A percentile compares a stretch with the other conserved stretches of the same genome.
These are phyloP conservation scores for Borovskyia barvae DNA, from an alignment of 208 protist species.

Conservation along the genomic window DNA sequence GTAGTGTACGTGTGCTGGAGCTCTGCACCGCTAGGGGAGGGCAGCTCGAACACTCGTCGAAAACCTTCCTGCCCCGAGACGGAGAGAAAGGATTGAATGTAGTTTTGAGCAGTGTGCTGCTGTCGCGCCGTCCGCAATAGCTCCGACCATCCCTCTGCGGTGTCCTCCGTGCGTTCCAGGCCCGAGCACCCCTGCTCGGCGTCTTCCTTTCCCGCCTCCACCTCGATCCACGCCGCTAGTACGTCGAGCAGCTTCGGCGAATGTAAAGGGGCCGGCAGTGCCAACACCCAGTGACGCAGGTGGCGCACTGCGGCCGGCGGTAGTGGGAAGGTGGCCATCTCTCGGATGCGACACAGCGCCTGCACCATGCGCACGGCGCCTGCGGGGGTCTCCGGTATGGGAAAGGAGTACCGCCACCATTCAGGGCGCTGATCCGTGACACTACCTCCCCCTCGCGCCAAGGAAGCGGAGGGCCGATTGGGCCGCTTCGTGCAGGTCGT, in stretches of 20 bases:
- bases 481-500: no score
- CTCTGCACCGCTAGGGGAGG: neutral
- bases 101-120: conserved; percentile 1
- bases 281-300: conserved; percentile 7
- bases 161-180: no score
- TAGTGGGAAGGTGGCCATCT: neutral
- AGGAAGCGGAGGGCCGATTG: no score
- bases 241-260: neutral
- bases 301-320: neutral
- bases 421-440: neutral
- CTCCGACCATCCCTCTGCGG: no score
- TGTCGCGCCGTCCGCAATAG: neutral
- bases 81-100: no score
- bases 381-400: no score
- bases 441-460: neutral
- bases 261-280: conserved; percentile 2
- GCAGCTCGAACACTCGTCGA: no score
- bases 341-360: neutral
- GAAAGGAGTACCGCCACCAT: no score
- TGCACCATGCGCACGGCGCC: neutral
- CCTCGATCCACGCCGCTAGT: neutral
- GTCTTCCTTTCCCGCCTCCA: neutral
- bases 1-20: neutral
- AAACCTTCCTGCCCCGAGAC: no score
- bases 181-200: neutral